Conservation (phyloP, 352 stramenopile genomes). For the Plasmopara muralis region DNA sequence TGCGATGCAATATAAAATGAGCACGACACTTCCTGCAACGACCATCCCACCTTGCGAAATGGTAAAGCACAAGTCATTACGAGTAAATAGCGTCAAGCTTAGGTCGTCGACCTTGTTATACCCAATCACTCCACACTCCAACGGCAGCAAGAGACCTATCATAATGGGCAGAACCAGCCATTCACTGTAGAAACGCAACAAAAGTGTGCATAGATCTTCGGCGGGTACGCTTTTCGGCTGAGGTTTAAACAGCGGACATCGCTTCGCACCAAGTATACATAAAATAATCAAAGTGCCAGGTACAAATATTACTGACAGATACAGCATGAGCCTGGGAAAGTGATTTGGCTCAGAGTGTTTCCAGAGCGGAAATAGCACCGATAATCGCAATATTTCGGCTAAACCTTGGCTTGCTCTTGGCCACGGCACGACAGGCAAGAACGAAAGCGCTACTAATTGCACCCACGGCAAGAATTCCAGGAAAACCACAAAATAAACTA, state of each 20-base stretch:
- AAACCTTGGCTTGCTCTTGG: constrained; percentile 21
- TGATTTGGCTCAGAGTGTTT: constrained; percentile 27
- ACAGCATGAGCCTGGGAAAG: constrained; percentile 34
- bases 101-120: constrained; percentile 21
- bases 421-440: constrained; percentile 54
- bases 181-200: constrained; percentile 47
- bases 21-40: constrained; percentile 15
- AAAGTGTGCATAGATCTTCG: constrained; percentile 46
- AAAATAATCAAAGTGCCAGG: constrained; percentile 26
- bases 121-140: constrained; percentile 49
- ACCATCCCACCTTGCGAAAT: constrained; percentile 26
- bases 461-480: constrained; percentile 46
- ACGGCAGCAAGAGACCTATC: constrained; percentile 45
- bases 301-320: constrained; percentile 34
- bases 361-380: constrained; percentile 47
- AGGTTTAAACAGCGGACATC: constrained; percentile 56
- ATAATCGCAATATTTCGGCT: constrained; percentile 33
- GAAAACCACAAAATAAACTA: constrained; percentile 25
- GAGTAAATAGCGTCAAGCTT: constrained; percentile 13
- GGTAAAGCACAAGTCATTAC: constrained; percentile 36
- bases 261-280: constrained; percentile 32
- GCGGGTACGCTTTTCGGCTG: constrained; percentile 33
- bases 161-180: constrained; percentile 42
- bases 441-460: constrained; percentile 38
- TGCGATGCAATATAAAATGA: constrained; percentile 28